Percentiles rank a stretch among this genome's conserved stretches.
These are phyloP conservation scores for Crithidia expoeki DNA, from an alignment of 208 protist species.

Conservation along the genomic window DNA sequence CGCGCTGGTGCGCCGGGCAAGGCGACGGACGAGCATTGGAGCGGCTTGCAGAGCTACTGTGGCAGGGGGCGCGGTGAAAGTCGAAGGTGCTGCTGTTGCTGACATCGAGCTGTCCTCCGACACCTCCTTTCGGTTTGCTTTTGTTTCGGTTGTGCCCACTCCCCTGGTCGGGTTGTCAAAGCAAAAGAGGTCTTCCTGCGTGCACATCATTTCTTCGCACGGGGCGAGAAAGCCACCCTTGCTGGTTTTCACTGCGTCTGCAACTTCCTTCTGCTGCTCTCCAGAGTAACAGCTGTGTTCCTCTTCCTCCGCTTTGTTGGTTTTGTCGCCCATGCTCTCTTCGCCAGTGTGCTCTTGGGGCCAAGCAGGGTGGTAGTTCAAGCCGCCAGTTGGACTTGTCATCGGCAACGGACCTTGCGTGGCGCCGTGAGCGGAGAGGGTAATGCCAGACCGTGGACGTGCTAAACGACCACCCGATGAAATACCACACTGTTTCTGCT, in stretches of 20 bases:
- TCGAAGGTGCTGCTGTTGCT: constrained; percentile 5
- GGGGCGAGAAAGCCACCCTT: neutral
- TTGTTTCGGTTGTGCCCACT: neutral
- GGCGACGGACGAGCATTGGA: constrained; percentile 20
- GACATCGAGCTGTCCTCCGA: neutral
- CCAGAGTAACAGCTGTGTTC: no score
- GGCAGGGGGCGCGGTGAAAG: neutral
- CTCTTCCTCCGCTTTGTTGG: no score
- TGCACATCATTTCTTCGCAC: neutral
- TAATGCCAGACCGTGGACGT: constrained; percentile 13
- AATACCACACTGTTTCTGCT: neutral
- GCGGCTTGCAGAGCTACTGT: neutral
- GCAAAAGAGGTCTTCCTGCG: neutral
- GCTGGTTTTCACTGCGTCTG: neutral
- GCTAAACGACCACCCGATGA: neutral
- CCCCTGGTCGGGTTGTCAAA: neutral
- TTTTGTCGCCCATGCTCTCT: no score
- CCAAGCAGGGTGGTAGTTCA: neutral
- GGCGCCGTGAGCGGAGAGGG: constrained; percentile 9
- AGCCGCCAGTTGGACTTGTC: neutral
- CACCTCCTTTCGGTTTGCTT: neutral
- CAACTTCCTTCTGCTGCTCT: no score
- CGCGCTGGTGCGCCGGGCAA: constrained; percentile 36
- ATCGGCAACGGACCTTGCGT: constrained; percentile 16
- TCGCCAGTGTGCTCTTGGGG: neutral